These are phyloP conservation scores for Omphalea diandra DNA, from an alignment of 441 rosid species.

Conservation along the genomic window DNA sequence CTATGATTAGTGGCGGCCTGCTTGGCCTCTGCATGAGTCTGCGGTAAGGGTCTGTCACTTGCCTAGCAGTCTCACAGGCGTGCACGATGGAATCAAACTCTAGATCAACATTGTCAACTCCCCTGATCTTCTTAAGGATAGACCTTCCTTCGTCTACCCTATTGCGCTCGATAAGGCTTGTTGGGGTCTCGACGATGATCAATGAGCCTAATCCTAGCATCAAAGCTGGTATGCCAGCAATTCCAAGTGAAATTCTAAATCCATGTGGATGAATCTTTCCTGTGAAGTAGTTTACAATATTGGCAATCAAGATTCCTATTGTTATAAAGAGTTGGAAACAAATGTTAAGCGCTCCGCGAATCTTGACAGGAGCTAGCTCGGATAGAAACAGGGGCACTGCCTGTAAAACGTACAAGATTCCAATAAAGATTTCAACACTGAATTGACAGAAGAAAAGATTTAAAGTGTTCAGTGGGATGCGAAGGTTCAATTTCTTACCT, in stretches of 20 bases:
- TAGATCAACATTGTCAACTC: constrained; percentile 15
- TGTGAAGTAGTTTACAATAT: constrained; percentile 12
- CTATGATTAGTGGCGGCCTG: constrained; percentile 45
- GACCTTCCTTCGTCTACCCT: constrained; percentile 3
- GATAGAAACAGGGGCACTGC: constrained; percentile 19
- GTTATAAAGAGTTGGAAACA: constrained; percentile 14
- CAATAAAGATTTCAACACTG: too few relatives aligned
- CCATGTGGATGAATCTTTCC: constrained; percentile 5
- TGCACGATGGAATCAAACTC: constrained; percentile 16
- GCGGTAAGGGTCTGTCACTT: constrained; percentile 10
- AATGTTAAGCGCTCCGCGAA: constrained; percentile 20
- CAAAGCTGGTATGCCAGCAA: constrained; percentile 16
- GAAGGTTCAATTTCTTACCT: too few relatives aligned
- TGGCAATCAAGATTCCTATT: constrained; percentile 21
- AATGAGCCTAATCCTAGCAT: constrained; percentile 15
- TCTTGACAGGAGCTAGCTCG: constrained; percentile 17
- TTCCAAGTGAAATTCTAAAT: constrained; percentile 19
- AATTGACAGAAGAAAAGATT: background rate
- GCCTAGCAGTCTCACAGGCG: constrained; percentile 7
- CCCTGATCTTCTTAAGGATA: constrained; percentile 13
- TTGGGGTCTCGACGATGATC: constrained; percentile 14
- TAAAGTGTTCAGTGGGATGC: too few relatives aligned
- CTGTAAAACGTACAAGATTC: constrained; percentile 8
- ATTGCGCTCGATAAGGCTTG: constrained; percentile 16
- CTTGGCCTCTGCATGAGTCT: constrained; percentile 34